phyloP scores from a whole-genome alignment of 352 stramenopile genomes.

The Phytophthora agathidicida region DNA sequence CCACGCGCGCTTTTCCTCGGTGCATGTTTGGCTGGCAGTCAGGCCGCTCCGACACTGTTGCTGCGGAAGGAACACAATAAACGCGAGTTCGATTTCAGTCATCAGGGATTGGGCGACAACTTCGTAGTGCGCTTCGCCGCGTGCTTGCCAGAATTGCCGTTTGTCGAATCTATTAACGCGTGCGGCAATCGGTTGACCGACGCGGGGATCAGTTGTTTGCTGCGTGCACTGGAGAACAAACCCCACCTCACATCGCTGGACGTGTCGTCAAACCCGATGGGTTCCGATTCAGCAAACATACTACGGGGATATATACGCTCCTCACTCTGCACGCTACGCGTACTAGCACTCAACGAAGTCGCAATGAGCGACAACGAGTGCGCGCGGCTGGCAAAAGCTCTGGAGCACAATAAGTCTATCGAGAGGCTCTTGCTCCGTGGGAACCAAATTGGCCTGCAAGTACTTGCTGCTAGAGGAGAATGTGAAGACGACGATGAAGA shows the following conservation, averaged over 20 bases:
- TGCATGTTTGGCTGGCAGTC: conserved; percentile 48
- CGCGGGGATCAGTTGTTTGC: conserved; percentile 48
- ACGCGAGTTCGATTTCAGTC: conserved; percentile 57
- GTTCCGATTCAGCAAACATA: conserved; percentile 42
- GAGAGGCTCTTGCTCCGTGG: conserved; percentile 60
- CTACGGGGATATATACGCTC: conserved; percentile 71
- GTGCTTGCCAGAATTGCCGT: conserved; percentile 63
- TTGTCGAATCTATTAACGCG: conserved; percentile 73
- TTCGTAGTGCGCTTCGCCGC: conserved; percentile 67
- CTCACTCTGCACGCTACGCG: conserved; percentile 62
- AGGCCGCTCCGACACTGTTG: conserved; percentile 52
- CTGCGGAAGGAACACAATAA: conserved; percentile 52
- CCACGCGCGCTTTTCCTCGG: conserved; percentile 58
- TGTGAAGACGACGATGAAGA: no score
- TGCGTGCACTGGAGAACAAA: conserved; percentile 73
- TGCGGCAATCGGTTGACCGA: conserved; percentile 66
- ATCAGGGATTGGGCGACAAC: conserved; percentile 65
- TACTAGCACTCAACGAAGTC: conserved; percentile 57
- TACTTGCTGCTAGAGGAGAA: conserved; percentile 19
- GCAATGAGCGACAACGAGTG: conserved; percentile 74
- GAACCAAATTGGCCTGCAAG: conserved; percentile 77
- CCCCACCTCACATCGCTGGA: conserved; percentile 63
- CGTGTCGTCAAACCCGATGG: conserved; percentile 69
- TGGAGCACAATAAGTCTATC: conserved; percentile 82
- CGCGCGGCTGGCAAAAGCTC: conserved; percentile 65